A percentile compares a stretch with the other conserved stretches of the same genome.
These are phyloP conservation scores for Starmerella lactis-condensi DNA, from an alignment of 805 yeast genomes.

Conservation along the genomic window DNA sequence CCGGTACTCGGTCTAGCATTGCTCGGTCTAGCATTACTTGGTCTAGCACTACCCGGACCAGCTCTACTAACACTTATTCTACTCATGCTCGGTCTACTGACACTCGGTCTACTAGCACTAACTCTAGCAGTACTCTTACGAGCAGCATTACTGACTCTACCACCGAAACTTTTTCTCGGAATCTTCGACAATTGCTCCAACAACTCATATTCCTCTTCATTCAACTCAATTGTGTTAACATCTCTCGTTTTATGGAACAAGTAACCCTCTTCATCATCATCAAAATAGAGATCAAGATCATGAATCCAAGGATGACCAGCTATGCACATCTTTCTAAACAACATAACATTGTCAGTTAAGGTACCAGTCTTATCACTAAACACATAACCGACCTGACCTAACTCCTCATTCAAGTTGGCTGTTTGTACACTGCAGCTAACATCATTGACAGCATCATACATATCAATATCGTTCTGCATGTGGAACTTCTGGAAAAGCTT, in stretches of 20 bases:
- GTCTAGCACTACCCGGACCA: no score
- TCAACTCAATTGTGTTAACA: conserved; percentile 9
- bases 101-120: no score
- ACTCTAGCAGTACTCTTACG: conserved; percentile 3
- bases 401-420: conserved; percentile 84
- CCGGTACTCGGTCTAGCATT: no score
- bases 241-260: conserved; percentile 17
- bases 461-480: conserved; percentile 79
- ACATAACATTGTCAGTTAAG: conserved; percentile 82
- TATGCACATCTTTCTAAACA: conserved; percentile 72
- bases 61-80: not conserved
- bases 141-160: conserved; percentile 10
- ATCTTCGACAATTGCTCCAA: conserved; percentile 14
- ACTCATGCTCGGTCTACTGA: not conserved
- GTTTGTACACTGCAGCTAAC: conserved; percentile 92
- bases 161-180: conserved; percentile 16
- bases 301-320: conserved; percentile 85
- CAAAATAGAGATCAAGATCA: conserved; percentile 36
- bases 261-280: conserved; percentile 15
- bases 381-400: conserved; percentile 89
- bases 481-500: conserved; percentile 70
- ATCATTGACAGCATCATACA: conserved; percentile 68
- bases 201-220: conserved; percentile 10
- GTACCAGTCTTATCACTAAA: conserved; percentile 97
- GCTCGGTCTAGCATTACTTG: no score